Percentiles rank a stretch among this genome's conserved stretches.
phyloP scores from a whole-genome alignment of 371 early-diverging fungal species.

The Chytridiales sp. region DNA sequence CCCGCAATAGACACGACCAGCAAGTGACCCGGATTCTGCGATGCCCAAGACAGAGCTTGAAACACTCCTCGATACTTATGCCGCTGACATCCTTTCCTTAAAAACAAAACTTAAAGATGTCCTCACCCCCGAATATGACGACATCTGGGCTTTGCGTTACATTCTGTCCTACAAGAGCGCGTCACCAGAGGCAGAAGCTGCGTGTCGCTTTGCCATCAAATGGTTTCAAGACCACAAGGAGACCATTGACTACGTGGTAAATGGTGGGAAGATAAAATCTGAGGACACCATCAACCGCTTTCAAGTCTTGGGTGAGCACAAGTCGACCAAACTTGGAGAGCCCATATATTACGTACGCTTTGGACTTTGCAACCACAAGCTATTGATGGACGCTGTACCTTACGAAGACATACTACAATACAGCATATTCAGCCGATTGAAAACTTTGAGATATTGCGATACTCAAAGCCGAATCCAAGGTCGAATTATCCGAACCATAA shows the following conservation, averaged over 20 bases:
- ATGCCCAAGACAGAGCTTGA: no score
- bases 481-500: not conserved
- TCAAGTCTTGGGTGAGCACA: slow-evolving; percentile 7
- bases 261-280: not conserved
- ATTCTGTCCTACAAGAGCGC: slow-evolving; percentile 11
- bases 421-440: slow-evolving; percentile 2
- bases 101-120: no score
- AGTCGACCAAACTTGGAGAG: not conserved
- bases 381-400: slow-evolving; percentile 7
- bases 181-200: not conserved
- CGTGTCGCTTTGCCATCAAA: not conserved
- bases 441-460: not conserved
- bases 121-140: no score
- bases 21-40: no score
- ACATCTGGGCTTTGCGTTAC: slow-evolving; percentile 11
- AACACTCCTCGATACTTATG: no score
- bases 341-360: slow-evolving; percentile 3
- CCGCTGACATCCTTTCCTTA: no score
- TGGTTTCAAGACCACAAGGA: slow-evolving; percentile 1
- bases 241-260: not conserved
- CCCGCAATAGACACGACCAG: no score
- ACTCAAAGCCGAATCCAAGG: not conserved
- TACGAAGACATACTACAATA: slow-evolving; percentile 1
- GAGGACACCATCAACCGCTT: slow-evolving; percentile 2
- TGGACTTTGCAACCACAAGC: slow-evolving; percentile 8